phyloP scores from a whole-genome alignment of 495 filamentous ascomycete genomes.

The Schizothecium vesticola region DNA sequence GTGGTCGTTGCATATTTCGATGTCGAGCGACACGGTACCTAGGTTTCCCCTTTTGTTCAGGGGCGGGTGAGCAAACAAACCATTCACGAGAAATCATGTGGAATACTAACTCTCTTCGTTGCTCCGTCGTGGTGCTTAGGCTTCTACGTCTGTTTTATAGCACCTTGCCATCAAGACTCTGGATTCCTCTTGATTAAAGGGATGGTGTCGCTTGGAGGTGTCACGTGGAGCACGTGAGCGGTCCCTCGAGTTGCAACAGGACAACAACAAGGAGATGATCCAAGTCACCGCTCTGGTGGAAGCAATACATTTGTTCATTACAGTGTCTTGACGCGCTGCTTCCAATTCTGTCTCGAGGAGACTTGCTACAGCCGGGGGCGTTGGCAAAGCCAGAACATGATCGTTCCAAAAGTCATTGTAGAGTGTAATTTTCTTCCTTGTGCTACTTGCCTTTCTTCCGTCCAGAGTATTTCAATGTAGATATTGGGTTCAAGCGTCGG shows the following conservation, averaged over 20 bases:
- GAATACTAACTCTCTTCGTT: background rate
- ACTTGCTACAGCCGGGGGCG: background rate
- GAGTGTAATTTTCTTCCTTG: background rate
- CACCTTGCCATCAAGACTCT: background rate
- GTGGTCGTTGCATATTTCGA: background rate
- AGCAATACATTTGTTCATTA: background rate
- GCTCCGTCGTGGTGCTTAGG: background rate
- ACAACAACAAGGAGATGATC: too few species aligned
- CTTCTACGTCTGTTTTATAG: background rate
- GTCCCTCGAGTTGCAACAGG: background rate
- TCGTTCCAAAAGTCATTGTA: background rate
- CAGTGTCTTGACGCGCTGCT: background rate
- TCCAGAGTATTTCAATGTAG: too few species aligned
- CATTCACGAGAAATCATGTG: background rate
- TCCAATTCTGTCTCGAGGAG: background rate
- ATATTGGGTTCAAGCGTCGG: too few species aligned
- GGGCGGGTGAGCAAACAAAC: background rate
- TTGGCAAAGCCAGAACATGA: background rate
- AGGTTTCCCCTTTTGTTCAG: background rate
- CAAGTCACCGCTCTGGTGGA: background rate
- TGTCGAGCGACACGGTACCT: background rate
- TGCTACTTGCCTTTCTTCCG: background rate
- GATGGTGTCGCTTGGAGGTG: background rate
- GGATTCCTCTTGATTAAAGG: background rate
- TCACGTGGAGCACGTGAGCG: background rate